These are phyloP conservation scores for Syncephalastrum contaminatum DNA, from an alignment of 371 early-diverging fungal species.

Conservation along the genomic window DNA sequence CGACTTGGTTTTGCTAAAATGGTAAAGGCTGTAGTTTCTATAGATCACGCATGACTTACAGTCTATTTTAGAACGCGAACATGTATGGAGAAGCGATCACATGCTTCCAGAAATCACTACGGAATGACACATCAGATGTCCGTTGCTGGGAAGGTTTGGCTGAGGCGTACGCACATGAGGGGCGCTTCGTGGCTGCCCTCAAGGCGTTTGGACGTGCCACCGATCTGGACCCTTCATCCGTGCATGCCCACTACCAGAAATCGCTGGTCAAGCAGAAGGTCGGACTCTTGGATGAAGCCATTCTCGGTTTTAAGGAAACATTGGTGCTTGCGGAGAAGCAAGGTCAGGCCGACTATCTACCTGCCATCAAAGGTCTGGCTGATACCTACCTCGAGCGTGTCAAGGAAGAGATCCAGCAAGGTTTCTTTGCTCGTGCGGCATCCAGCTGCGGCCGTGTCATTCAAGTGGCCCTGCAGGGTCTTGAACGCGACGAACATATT, in stretches of 20 bases:
- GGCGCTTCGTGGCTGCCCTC: conserved; percentile 79
- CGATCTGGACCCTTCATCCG: conserved; percentile 60
- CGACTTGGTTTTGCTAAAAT: conserved; percentile 74
- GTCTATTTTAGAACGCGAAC: conserved; percentile 26
- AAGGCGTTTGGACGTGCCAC: conserved; percentile 78
- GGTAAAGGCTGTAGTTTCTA: conserved; percentile 34
- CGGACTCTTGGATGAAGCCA: conserved; percentile 64
- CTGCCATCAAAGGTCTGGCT: conserved; percentile 62
- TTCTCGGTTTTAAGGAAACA: conserved; percentile 51
- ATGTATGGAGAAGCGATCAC: conserved; percentile 65
- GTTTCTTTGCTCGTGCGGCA: conserved; percentile 72
- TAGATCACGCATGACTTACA: not conserved
- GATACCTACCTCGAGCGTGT: conserved; percentile 67
- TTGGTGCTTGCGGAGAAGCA: conserved; percentile 43
- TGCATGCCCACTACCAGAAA: conserved; percentile 54
- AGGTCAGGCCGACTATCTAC: conserved; percentile 36
- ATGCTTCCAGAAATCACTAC: conserved; percentile 82
- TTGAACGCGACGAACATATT: conserved; percentile 33
- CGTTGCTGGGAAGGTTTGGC: conserved; percentile 87
- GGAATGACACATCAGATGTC: conserved; percentile 64
- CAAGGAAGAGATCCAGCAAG: conserved; percentile 62
- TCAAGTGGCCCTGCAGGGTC: conserved; percentile 23
- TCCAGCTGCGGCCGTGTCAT: conserved; percentile 58
- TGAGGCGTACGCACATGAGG: conserved; percentile 82
- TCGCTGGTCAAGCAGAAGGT: conserved; percentile 66